Conservation (phyloP, 495 filamentous ascomycete species). For the Aspergillus indologenus region DNA sequence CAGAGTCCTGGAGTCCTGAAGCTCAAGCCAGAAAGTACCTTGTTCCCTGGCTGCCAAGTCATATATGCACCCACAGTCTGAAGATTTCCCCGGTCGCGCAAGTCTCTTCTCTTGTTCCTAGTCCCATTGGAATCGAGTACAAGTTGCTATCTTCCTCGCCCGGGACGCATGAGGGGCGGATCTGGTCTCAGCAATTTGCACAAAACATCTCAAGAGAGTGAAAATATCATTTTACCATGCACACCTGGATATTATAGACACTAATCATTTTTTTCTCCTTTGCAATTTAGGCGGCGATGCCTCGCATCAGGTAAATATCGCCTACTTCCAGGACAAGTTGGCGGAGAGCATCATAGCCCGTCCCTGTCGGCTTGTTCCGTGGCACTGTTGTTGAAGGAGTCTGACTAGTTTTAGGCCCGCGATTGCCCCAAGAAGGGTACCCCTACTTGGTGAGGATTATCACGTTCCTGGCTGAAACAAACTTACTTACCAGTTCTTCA, state of each 20-base stretch:
- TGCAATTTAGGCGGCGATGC: constrained; percentile 63
- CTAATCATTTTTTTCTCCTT: neutral
- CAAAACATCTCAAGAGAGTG: neutral
- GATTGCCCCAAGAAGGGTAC: constrained; percentile 94
- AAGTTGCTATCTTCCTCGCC: too few relatives aligned
- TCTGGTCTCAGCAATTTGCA: too few relatives aligned
- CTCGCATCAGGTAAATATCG: constrained; percentile 60
- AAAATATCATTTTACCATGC: neutral
- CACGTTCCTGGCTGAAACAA: constrained; percentile 5
- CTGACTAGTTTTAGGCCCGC: constrained; percentile 60
- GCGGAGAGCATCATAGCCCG: neutral
- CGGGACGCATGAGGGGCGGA: too few relatives aligned
- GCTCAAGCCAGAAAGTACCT: neutral
- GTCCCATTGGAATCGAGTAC: too few relatives aligned
- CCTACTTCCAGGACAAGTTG: constrained; percentile 8
- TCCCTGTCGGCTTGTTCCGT: neutral
- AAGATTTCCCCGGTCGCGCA: neutral
- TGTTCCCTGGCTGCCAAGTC: constrained; percentile 2
- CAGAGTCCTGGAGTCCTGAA: neutral
- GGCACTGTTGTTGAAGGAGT: constrained; percentile 6
- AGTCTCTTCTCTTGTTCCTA: neutral
- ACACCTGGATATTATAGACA: neutral
- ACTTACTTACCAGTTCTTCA: constrained; percentile 29
- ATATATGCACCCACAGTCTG: neutral
- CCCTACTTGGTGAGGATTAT: constrained; percentile 73